Base-by-base conservation (phyloP, 2,329 filamentous ascomycete species). In the Conoideocrella luteorostrata region DNA sequence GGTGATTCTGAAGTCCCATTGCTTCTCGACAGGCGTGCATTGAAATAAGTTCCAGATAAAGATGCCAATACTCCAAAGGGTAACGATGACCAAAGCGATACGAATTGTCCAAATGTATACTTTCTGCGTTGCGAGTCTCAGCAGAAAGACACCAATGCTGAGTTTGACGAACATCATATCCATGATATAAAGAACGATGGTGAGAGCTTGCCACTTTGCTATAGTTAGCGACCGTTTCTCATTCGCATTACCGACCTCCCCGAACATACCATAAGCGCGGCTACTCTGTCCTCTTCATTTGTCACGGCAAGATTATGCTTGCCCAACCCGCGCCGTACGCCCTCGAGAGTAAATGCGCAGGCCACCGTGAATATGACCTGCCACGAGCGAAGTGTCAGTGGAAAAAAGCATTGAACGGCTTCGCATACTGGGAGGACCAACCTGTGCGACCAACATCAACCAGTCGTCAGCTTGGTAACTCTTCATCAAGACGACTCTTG, bases 151-250 rank as follows among this genome's bases (percentile, higher is more conserved):
- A 26, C 68, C 70, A 39, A 78, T 76, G 57, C 74, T 74, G 40
- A 77, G 58, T 57, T 78, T 78, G 58, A 76, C 69, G 47, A 78
- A 69, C 65, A 76, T 70, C 73, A 78, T 78, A 47, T 74, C 66
- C 9, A 69, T 49, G 35, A 77, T 60, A 44, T 77, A 77, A 2
- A 68, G 68, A 6, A 66, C 69, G 1, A 72, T 72, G 10, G 71
- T 70, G 23, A 77, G 52, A 20, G 73, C 69, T 62, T 77, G 74
- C 60, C 68, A 76, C 66, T 74, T 20, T 20, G 24, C 3, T 6
- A 24, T 7, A n/a, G 7, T 47, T 33, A 42, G 46, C 22, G 23
- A 29, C 24, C 17, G 9, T 15, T n/a, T 17, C n/a, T 21, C 7
- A 18, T 11, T 37, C 4, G 22, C 4, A 22, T 17, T 7, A 10